Evolutionary conservation across 2,329 filamentous ascomycete species (phyloP), one percentile per base, ranked within the genome.

Genomic region (Trichoderma arundinaceum): DNA sequence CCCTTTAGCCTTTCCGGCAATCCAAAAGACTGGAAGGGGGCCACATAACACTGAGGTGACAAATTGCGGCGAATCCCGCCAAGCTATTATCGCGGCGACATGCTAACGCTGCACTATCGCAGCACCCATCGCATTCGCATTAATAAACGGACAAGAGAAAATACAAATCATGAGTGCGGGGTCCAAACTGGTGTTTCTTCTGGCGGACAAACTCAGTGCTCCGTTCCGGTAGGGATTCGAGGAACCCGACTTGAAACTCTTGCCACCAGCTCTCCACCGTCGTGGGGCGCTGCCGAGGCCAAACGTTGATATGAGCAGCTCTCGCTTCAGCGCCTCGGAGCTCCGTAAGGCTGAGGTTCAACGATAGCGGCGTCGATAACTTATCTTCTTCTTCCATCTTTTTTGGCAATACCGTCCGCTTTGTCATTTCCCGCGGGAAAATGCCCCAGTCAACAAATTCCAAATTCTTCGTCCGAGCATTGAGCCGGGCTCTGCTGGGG

Each of bases 191-290:
- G 22, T 44, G 8, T 39, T 32, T 17, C 15, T 13, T 19, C 13
- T 7, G 15, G 48, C 65, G 65, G 65, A 66, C 65, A 58, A 64
- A 66, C 17, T 66, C 65, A 44, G 65, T 64, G 59, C 38, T 66
- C 65, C 65, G 61, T 22, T 46, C 54, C 66, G 53, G 19, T 33
- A 51, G 15, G 19, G 7, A 62, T 46, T 54, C 54, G 28, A 54
- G 58, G 44, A 15, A 15, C 12, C 43, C 43, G 43, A 44, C 43
- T 19, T 39, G 57, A 41, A 38, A 2, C 7, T 8, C 41, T 33
- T 19, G 32, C 44, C 46, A 49, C 28, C 33, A 28, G 33, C 33
- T 48, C 57, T 39, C 41, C 56, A 59, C 41, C 22, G 17, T 9
- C 15, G 41, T 38, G 48, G 48, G 60, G 32, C 49, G 17, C 33